Evolutionary conservation across 192 early-diverging fungal genomes (phyloP).

Genomic region (Oehlia diaphana): DNA sequence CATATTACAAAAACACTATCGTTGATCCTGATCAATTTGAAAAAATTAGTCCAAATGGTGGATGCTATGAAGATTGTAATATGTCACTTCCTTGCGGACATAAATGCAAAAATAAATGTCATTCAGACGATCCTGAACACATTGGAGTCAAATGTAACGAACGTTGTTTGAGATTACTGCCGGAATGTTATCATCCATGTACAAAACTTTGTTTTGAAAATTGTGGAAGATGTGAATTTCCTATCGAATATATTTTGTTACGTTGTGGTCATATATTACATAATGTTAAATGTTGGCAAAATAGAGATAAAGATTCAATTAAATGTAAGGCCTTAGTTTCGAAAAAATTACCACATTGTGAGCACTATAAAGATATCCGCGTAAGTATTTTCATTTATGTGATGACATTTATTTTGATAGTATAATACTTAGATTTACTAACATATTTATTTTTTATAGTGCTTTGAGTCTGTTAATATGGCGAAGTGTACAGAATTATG

Average conservation of each 20-base stretch:
- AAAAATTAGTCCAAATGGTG: constrained; percentile 50
- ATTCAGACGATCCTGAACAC: constrained; percentile 37
- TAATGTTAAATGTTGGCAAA: too few relatives aligned
- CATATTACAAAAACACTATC: constrained; percentile 34
- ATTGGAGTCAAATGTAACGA: constrained; percentile 19
- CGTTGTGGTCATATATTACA: too few relatives aligned
- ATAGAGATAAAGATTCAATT: constrained; percentile 8
- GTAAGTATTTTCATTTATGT: not conserved
- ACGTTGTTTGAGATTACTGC: too few relatives aligned
- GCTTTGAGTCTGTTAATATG: constrained; percentile 9
- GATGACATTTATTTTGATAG: too few relatives aligned
- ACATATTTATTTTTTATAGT: constrained; percentile 7
- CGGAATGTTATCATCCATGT: too few relatives aligned
- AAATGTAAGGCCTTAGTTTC: constrained; percentile 29
- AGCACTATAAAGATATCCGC: constrained; percentile 34
- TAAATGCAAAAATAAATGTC: constrained; percentile 39
- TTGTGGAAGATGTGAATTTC: too few relatives aligned
- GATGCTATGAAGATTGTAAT: constrained; percentile 47
- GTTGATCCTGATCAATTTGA: constrained; percentile 31
- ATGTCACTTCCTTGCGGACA: constrained; percentile 52
- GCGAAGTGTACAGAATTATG: constrained; percentile 37
- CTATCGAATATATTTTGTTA: too few relatives aligned
- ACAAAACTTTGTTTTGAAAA: too few relatives aligned
- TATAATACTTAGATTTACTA: not conserved
- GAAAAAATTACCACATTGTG: constrained; percentile 38